Base-by-base conservation (phyloP, 2,329 filamentous ascomycete species). In the Claviceps sp. region DNA sequence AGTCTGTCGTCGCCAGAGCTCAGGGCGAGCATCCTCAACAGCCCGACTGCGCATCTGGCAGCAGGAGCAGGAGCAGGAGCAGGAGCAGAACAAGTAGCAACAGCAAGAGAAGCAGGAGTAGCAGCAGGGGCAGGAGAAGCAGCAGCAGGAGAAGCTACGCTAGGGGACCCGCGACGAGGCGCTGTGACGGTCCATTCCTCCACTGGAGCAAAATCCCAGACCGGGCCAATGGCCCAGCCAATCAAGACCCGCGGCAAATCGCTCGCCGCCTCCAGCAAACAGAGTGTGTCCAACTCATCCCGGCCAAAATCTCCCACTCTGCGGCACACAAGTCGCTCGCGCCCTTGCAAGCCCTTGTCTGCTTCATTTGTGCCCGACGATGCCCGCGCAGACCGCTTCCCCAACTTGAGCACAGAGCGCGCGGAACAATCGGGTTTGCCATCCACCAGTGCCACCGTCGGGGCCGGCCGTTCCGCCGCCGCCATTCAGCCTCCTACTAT, bases 1-100 rank as follows among this genome's bases (percentile, higher is more conserved):
- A 70, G 64, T 57, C 59, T 71, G 49, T 67, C 68, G 45, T 70
- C 69, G 49, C 68, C 68, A 29, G 66, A 68, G 50, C 62, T 56
- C 50, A 66, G 64, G 56, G 56, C 60, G 37, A 55, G 56, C 49
- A 51, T 50, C 23, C 53, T 52, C 49, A 42, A 22, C 36, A 51
- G 49, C 49, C 50, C 46, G 49, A 49, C 45, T 17, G 42, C 52
- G 9, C 29, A 34, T 29, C 49, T 38, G 42, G 50, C 47, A 50
- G 45, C 40, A 50, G 40, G 38, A 42, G 45, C 37, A 16, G 36
- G 34, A 37, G 34, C 13, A 29, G 47, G 23, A 22, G 23, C 9
- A 20, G 36, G 13, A 42, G 44, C 16, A 16, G 42, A 11, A 36
- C 39, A 9, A 37, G 47, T 26, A 22, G 23, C 17, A 17, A 47